Evolutionary conservation across 768 basidiomycete genomes (phyloP).

Genomic region (Agrocybe chaxingu): DNA sequence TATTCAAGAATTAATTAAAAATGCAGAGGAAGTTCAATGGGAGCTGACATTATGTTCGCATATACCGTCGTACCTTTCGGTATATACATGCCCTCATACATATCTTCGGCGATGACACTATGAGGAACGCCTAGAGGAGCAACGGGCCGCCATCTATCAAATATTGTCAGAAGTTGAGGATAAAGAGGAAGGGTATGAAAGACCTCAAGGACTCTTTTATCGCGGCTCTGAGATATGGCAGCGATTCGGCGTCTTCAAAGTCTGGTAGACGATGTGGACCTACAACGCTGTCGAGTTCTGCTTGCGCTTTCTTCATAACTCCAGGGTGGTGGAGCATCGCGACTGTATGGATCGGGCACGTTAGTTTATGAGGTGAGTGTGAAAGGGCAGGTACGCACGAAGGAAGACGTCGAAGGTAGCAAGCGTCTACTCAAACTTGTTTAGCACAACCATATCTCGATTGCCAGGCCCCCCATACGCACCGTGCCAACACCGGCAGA

Average conservation of each 20-base stretch:
- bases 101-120: conserved; percentile 27
- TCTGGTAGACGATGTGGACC: conserved; percentile 27
- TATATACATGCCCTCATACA: conserved; percentile 32
- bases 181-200: too few relatives aligned
- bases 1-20: background rate
- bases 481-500: conserved; percentile 27
- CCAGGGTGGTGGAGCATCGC: conserved; percentile 30
- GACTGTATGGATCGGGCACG: conserved; percentile 20
- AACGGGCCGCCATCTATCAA: conserved; percentile 12
- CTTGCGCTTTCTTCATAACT: conserved; percentile 28
- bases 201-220: too few relatives aligned
- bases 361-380: background rate
- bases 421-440: conserved; percentile 8
- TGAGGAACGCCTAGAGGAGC: conserved; percentile 25
- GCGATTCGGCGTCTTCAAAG: conserved; percentile 21
- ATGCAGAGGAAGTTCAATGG: background rate
- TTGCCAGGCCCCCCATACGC: background rate
- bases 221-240: too few relatives aligned
- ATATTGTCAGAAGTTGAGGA: background rate
- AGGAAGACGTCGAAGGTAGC: conserved; percentile 12
- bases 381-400: background rate
- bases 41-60: conserved; percentile 19
- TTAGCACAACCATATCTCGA: background rate
- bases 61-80: conserved; percentile 27
- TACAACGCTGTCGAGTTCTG: conserved; percentile 30